Conservation (phyloP, 768 basidiomycete species). For the Russula foetens region DNA sequence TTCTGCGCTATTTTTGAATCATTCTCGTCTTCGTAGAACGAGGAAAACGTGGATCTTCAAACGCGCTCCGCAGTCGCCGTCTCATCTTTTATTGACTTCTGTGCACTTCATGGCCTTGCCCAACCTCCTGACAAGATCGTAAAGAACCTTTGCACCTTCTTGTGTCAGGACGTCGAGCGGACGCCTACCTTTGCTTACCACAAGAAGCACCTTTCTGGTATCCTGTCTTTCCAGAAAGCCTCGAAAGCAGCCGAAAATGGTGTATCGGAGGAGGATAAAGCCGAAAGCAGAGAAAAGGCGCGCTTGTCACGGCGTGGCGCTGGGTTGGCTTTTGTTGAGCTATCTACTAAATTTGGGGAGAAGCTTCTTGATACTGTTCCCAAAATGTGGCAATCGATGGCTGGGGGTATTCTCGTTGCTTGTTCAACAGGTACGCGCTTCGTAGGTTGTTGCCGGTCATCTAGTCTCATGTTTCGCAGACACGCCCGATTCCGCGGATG, state of each 20-base stretch:
- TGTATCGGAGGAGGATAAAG: conserved; percentile 38
- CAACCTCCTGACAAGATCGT: conserved; percentile 95
- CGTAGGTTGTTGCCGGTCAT: not conserved
- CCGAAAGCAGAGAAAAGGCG: conserved; percentile 51
- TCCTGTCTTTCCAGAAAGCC: conserved; percentile 61
- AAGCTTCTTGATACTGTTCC: conserved; percentile 73
- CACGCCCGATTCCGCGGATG: conserved; percentile 50
- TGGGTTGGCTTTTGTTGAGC: conserved; percentile 65
- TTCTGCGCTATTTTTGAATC: not conserved
- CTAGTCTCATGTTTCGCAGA: conserved; percentile 16
- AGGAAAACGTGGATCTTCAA: conserved; percentile 85
- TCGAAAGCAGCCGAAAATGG: conserved; percentile 28
- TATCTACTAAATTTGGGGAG: conserved; percentile 71
- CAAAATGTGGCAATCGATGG: conserved; percentile 92
- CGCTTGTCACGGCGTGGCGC: conserved; percentile 81
- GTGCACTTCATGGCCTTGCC: conserved; percentile 56
- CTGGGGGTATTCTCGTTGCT: conserved; percentile 60
- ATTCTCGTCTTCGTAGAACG: conserved; percentile 42
- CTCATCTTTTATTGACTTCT: conserved; percentile 83
- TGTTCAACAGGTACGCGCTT: conserved; percentile 54
- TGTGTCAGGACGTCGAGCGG: conserved; percentile 84
- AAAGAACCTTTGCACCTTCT: conserved; percentile 93
- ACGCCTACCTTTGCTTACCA: conserved; percentile 82
- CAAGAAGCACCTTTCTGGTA: conserved; percentile 56
- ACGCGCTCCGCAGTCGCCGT: conserved; percentile 80